A percentile compares a stretch with the other conserved stretches of the same genome.
phyloP scores from a whole-genome alignment of 2,329 filamentous ascomycete species.

The Grosmannia clavigera region DNA sequence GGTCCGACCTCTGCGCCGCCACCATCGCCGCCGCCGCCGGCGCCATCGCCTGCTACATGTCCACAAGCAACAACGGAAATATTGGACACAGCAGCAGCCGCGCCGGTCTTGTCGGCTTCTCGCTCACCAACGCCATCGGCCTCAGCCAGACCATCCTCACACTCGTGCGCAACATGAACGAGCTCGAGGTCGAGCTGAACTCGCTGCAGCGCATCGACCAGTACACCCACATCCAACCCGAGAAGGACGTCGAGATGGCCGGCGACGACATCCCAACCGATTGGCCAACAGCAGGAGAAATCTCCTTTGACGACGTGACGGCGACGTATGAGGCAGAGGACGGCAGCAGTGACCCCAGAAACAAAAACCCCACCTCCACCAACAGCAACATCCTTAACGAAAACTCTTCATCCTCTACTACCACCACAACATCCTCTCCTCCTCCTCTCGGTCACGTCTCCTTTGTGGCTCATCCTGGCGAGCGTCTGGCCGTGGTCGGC shows the following conservation, averaged over 20 bases:
- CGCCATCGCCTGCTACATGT: constrained; percentile 35
- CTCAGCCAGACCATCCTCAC: constrained; percentile 38
- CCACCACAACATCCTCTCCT: too few species aligned
- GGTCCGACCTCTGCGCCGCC: constrained; percentile 75
- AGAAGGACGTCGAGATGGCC: background rate
- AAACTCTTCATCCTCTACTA: too few species aligned
- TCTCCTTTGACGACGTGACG: background rate
- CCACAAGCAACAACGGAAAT: constrained; percentile 3
- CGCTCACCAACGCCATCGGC: constrained; percentile 40
- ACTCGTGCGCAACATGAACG: constrained; percentile 41
- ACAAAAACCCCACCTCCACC: background rate
- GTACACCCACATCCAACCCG: constrained; percentile 9
- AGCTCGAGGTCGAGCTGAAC: constrained; percentile 44
- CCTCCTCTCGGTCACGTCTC: constrained; percentile 6
- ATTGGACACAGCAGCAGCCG: constrained; percentile 8
- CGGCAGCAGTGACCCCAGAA: background rate
- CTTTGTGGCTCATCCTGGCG: constrained; percentile 27
- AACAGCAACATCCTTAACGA: too few species aligned
- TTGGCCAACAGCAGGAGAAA: background rate
- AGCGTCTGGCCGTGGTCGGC: too few species aligned
- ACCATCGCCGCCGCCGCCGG: constrained; percentile 81
- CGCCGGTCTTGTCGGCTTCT: constrained; percentile 43
- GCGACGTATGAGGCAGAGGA: background rate
- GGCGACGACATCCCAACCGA: background rate
- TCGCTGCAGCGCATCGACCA: constrained; percentile 23